Evolutionary conservation across 371 early-diverging fungal genomes (phyloP).

Genomic region (Mucor mucedo): DNA sequence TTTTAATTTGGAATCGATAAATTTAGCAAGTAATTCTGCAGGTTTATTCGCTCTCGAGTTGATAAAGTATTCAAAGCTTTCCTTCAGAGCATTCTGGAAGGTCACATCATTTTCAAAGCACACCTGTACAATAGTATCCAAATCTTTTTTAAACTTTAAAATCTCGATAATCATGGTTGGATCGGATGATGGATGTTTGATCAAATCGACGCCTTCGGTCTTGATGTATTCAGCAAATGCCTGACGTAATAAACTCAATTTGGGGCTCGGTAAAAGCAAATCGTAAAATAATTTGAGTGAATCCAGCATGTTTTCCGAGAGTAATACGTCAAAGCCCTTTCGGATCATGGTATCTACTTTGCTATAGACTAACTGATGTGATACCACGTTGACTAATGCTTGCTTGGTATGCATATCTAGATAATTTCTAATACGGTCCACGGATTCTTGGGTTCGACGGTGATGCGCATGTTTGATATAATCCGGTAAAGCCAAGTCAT

Average conservation of each 20-base stretch:
- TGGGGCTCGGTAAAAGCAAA: constrained; percentile 22
- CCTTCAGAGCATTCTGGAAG: constrained; percentile 75
- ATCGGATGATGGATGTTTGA: constrained; percentile 38
- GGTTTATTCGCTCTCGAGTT: constrained; percentile 85
- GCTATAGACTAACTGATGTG: constrained; percentile 64
- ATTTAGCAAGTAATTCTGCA: constrained; percentile 88
- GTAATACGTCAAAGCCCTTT: constrained; percentile 74
- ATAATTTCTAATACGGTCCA: constrained; percentile 66
- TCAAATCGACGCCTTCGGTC: constrained; percentile 34
- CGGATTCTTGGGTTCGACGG: constrained; percentile 69
- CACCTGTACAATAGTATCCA: constrained; percentile 65
- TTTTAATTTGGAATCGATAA: constrained; percentile 68
- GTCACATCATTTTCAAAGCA: constrained; percentile 66
- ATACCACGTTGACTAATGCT: constrained; percentile 61
- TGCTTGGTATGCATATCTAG: constrained; percentile 72
- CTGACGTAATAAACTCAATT: constrained; percentile 16
- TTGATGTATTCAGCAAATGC: constrained; percentile 47
- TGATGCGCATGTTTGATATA: constrained; percentile 68
- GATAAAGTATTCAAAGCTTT: constrained; percentile 88
- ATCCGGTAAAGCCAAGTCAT: constrained; percentile 51
- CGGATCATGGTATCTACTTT: constrained; percentile 64
- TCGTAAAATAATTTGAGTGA: constrained; percentile 66
- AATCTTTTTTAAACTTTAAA: constrained; percentile 66
- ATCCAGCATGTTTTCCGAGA: constrained; percentile 57
- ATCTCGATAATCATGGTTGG: constrained; percentile 66